Evolutionary conservation across 176 grass and related monocot species (phyloP).

Genomic region (Sorghum bicolor): DNA sequence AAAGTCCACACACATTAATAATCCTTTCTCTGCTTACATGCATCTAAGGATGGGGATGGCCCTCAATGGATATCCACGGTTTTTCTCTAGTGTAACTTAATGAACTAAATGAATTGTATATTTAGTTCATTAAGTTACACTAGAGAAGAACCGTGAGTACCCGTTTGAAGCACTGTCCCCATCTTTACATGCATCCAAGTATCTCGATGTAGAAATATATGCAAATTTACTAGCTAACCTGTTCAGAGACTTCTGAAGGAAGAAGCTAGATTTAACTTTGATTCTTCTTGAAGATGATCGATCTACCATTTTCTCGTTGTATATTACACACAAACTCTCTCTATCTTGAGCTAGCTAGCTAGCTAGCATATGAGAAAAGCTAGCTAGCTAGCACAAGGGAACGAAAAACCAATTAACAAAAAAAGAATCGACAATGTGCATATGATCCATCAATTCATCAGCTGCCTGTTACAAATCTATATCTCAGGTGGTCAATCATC

Average conservation of each 20-base stretch:
- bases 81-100: too few relatives aligned
- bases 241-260: neutral
- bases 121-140: too few relatives aligned
- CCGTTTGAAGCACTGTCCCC: too few relatives aligned
- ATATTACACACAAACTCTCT: neutral
- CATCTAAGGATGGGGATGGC: too few relatives aligned
- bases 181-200: too few relatives aligned
- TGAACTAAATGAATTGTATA: too few relatives aligned
- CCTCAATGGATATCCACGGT: too few relatives aligned
- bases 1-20: neutral
- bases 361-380: neutral
- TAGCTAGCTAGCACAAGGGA: neutral
- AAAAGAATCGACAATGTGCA: neutral
- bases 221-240: too few relatives aligned
- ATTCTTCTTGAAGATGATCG: neutral
- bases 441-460: neutral
- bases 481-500: conserved; percentile 91
- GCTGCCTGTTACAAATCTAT: neutral
- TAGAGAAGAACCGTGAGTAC: too few relatives aligned
- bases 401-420: neutral
- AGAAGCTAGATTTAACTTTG: too few relatives aligned
- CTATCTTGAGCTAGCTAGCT: neutral
- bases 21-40: neutral
- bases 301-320: neutral
- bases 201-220: neutral